Evolutionary conservation across 306 rosid species (phyloP).

Genomic region (Herpetospermum pedunculosum): DNA sequence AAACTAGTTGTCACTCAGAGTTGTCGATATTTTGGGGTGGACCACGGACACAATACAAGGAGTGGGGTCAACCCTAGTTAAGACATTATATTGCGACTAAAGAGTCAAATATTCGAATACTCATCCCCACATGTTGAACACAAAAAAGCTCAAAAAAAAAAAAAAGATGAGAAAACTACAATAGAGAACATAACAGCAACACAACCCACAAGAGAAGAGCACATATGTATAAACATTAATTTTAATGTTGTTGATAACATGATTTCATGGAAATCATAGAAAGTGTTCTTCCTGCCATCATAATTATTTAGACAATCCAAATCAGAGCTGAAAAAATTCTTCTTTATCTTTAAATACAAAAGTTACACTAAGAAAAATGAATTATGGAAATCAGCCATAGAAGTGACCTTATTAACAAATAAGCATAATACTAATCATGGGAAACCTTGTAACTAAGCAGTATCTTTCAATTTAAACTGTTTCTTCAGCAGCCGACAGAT

Average conservation of each 20-base stretch:
- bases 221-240: neutral
- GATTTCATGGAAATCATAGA: neutral
- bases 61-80: too few species aligned
- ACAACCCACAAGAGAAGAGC: neutral
- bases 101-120: too few species aligned
- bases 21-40: too few species aligned
- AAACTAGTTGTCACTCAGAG: too few species aligned
- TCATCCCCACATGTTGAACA: too few species aligned
- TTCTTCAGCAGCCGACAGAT: neutral
- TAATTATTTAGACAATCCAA: neutral
- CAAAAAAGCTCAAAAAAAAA: too few species aligned
- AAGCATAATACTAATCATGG: neutral
- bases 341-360: neutral
- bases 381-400: neutral
- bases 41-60: too few species aligned
- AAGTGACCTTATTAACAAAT: neutral
- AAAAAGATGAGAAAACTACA: too few species aligned
- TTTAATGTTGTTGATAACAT: neutral
- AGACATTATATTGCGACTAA: too few species aligned
- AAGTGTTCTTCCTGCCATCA: neutral
- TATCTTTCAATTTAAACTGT: neutral
- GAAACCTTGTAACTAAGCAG: neutral
- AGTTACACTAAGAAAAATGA: neutral
- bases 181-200: neutral
- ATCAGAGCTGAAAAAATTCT: neutral